Conservation (phyloP, 345 rosid genomes). For the Carallia pectinifolia region DNA sequence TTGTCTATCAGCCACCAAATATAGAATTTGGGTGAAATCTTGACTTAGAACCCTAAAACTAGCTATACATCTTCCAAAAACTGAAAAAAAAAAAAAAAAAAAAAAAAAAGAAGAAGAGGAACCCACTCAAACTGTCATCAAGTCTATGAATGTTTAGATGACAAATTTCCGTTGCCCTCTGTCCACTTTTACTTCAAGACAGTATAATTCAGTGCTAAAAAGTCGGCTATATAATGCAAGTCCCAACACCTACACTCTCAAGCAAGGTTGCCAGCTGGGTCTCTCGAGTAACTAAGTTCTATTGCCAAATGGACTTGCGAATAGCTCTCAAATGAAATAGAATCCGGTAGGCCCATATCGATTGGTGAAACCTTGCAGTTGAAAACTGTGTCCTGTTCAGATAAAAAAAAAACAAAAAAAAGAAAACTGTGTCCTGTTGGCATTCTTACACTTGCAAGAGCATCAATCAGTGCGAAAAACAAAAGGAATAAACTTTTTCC, state of each 20-base stretch:
- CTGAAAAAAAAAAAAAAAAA: too few species aligned
- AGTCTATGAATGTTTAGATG: background rate
- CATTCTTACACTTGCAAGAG: background rate
- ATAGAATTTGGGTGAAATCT: background rate
- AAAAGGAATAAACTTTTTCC: too few species aligned
- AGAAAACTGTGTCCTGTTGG: background rate
- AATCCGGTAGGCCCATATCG: background rate
- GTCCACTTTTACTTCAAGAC: background rate
- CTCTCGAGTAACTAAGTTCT: background rate
- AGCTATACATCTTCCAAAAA: too few species aligned
- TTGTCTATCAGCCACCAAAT: too few species aligned
- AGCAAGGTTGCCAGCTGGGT: background rate
- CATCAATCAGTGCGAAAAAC: slow-evolving; percentile 7
- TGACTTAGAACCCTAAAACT: too few species aligned
- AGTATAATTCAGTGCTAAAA: too few species aligned
- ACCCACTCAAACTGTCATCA: background rate
- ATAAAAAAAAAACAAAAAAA: too few species aligned
- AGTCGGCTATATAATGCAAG: too few species aligned
- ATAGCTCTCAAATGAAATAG: too few species aligned
- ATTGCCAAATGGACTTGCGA: background rate
- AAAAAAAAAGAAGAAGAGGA: too few species aligned
- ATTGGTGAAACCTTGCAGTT: background rate
- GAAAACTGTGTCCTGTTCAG: too few species aligned
- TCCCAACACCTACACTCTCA: background rate
- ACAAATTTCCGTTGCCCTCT: background rate